phyloP scores from a whole-genome alignment of 176 grass and related monocot genomes.

The Dendrocalamus sinicus region DNA sequence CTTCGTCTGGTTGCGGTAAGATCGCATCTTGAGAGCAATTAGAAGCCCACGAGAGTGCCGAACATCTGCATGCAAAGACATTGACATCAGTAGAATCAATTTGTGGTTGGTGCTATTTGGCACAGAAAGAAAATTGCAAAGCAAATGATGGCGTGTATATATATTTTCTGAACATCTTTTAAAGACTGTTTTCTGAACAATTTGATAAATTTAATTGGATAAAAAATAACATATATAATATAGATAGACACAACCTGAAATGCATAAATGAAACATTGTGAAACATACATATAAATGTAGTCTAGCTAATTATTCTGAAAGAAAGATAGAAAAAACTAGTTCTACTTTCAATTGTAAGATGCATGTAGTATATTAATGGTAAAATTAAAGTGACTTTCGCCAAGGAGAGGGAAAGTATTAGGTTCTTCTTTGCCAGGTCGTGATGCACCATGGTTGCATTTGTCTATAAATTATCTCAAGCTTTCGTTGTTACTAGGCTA shows the following conservation, averaged over 20 bases:
- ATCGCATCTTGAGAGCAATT: conserved; percentile 36
- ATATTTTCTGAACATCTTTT: neutral
- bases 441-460: conserved; percentile 44
- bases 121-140: neutral
- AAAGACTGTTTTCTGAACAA: neutral
- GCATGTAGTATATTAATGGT: conserved; percentile 38
- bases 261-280: neutral
- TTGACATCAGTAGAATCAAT: conserved; percentile 22
- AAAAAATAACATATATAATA: neutral
- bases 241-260: neutral
- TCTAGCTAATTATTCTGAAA: neutral
- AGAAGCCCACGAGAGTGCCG: conserved; percentile 12
- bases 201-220: neutral
- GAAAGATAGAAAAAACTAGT: neutral
- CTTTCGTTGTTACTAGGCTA: conserved; percentile 31
- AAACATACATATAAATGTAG: neutral
- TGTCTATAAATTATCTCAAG: conserved; percentile 2
- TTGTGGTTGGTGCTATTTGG: conserved; percentile 7
- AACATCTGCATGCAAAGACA: conserved; percentile 10
- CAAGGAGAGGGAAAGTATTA: conserved; percentile 45
- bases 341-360: conserved; percentile 30
- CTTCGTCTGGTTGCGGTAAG: conserved; percentile 54
- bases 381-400: conserved; percentile 49
- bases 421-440: conserved; percentile 57
- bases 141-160: neutral